A percentile compares a stretch with the other conserved stretches of the same genome.
Conservation (phyloP, 2,329 filamentous ascomycete genomes). For the Fusarium domesticum region DNA sequence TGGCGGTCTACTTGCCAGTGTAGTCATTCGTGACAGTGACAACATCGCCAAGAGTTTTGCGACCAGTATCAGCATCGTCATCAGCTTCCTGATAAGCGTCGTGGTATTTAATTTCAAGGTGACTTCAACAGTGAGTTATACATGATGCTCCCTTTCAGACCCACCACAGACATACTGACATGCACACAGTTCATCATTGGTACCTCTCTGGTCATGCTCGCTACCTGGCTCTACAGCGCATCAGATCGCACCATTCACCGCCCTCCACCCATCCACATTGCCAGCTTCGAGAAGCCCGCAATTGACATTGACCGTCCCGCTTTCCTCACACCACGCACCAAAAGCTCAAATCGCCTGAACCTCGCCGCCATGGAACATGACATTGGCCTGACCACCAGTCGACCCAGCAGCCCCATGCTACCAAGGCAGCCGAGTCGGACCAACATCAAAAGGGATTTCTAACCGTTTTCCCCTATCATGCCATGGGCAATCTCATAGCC, state of each 20-base stretch:
- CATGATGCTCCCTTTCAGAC: background rate
- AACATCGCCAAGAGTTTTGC: conserved; percentile 95
- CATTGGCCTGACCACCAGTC: conserved; percentile 43
- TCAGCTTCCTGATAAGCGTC: conserved; percentile 82
- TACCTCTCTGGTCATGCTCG: conserved; percentile 71
- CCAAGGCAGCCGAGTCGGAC: conserved; percentile 38
- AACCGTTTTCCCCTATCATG: conserved; percentile 12
- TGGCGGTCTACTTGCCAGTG: conserved; percentile 72
- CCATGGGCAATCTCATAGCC: no score
- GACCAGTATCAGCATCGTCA: conserved; percentile 84
- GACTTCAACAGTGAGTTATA: conserved; percentile 62
- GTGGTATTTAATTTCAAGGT: conserved; percentile 80
- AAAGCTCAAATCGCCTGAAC: conserved; percentile 34
- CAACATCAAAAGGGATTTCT: conserved; percentile 40
- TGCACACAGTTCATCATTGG: conserved; percentile 73
- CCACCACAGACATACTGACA: conserved; percentile 3
- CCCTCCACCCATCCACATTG: conserved; percentile 65
- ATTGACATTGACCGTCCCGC: conserved; percentile 41
- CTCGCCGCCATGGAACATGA: conserved; percentile 43
- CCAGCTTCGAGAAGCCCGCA: conserved; percentile 72
- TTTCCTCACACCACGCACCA: conserved; percentile 37
- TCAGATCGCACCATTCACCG: conserved; percentile 55
- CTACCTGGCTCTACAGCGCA: conserved; percentile 81
- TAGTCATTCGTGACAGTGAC: conserved; percentile 42
- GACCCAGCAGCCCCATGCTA: conserved; percentile 47